Evolutionary conservation across 75 land plant species (phyloP), one percentile per base, ranked within the genome.

Genomic region (Isoetes taiwanensis): DNA sequence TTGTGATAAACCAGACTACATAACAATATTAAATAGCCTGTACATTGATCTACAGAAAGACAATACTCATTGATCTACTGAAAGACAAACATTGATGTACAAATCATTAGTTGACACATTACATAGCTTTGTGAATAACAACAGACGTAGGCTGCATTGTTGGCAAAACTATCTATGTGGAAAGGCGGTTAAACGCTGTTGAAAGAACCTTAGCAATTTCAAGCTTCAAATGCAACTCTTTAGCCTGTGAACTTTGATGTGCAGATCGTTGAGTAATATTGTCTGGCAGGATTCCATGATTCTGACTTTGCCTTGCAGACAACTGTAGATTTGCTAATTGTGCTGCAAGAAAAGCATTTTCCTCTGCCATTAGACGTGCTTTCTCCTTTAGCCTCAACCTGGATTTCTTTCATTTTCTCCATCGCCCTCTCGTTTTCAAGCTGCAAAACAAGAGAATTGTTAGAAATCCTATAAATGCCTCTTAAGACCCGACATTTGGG

Each of bases 391-490:
- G 64, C 57, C 32, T 62, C 64, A 23, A 25, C 35, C 55, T 62
- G 64, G 21, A 52, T 28, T 20, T 62, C 64, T 35, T 62, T 62
- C 11, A 62, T 17, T 21, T 50, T 62, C 25, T 32, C 33, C 20
- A 62, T 14, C 26, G 64, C 64, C 34, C 43, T 62, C 35, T 62
- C 55, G 25, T 62, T 62, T 52, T 62, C 64, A 62, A 41, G 64
- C 64, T 62, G 57, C 32, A 46, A 50, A 0, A 2, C 5, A 14
- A 8, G 1, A 10, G 34, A 35, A 16, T 5, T 0, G 52, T 17
- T 5, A 5, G n/a, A 58, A 27, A 19, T 6, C 26, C 33, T 25
- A 16, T 58, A 58, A 12, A 4, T 29, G 17, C 29, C 29, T 54
- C 16, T n/a, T n/a, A n/a, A n/a, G n/a, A n/a, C n/a, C n/a, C n/a